Evolutionary conservation across 176 grass and related monocot species (phyloP).

Genomic region (Musa schizocarpa): DNA sequence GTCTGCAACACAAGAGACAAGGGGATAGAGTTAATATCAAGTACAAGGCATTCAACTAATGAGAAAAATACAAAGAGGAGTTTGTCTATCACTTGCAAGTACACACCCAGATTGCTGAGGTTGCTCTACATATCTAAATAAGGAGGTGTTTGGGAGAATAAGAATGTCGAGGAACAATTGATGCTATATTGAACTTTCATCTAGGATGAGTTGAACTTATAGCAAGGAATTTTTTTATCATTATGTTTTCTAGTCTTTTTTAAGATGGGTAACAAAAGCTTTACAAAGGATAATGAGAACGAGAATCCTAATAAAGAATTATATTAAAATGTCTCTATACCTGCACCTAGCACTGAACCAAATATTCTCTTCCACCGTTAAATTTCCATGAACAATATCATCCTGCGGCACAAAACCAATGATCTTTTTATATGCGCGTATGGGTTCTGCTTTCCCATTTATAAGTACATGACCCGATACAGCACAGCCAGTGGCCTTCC

Average conservation of each 20-base stretch:
- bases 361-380: conserved; percentile 88
- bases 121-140: neutral
- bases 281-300: neutral
- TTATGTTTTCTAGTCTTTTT: too few relatives aligned
- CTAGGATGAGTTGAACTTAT: too few relatives aligned
- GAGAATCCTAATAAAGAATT: neutral
- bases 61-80: neutral
- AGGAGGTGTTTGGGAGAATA: neutral
- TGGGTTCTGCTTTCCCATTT: conserved; percentile 63
- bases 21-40: neutral
- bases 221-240: too few relatives aligned
- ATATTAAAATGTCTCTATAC: conserved; percentile 19
- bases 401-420: conserved; percentile 94
- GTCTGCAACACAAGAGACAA: conserved; percentile 30
- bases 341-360: conserved; percentile 94
- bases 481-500: conserved; percentile 71
- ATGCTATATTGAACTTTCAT: neutral
- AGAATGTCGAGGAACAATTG: neutral
- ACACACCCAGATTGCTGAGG: neutral
- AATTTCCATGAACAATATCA: conserved; percentile 93
- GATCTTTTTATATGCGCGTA: conserved; percentile 87
- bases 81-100: neutral
- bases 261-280: too few relatives aligned
- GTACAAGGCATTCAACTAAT: neutral
- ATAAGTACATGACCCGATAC: conserved; percentile 54